Percentiles rank a stretch among this genome's conserved stretches.
Conservation (phyloP, 805 yeast species). For the Candida mattraensis region DNA sequence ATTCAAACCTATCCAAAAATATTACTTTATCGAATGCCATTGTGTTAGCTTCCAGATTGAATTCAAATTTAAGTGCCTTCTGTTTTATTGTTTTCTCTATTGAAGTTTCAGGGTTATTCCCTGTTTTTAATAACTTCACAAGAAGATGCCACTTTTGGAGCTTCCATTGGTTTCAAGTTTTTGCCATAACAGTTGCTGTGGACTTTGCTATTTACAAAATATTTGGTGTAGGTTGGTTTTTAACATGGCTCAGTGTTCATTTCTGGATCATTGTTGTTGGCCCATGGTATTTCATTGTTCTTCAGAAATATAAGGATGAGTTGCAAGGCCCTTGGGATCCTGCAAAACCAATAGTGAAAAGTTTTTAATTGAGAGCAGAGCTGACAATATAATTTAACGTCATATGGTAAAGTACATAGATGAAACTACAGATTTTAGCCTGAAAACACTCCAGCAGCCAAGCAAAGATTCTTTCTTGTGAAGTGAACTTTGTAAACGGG, state of each 20-base stretch:
- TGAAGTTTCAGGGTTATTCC: slow-evolving; percentile 69
- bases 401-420: slow-evolving; percentile 1
- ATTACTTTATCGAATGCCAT: slow-evolving; percentile 82
- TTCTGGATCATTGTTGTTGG: slow-evolving; percentile 51
- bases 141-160: slow-evolving; percentile 39
- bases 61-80: slow-evolving; percentile 74
- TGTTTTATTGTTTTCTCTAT: slow-evolving; percentile 76
- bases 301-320: slow-evolving; percentile 82
- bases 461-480: slow-evolving; percentile 84
- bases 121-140: slow-evolving; percentile 63
- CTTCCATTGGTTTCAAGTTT: slow-evolving; percentile 34
- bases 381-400: not conserved
- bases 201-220: slow-evolving; percentile 36
- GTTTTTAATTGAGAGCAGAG: too few relatives aligned
- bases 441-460: slow-evolving; percentile 88
- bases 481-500: slow-evolving; percentile 93
- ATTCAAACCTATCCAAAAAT: slow-evolving; percentile 74
- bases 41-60: slow-evolving; percentile 84
- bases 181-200: slow-evolving; percentile 31
- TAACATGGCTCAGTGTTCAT: slow-evolving; percentile 53
- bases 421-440: slow-evolving; percentile 31
- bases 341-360: slow-evolving; percentile 66
- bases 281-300: slow-evolving; percentile 67
- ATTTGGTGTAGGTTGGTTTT: slow-evolving; percentile 41
- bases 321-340: slow-evolving; percentile 93